phyloP scores from a whole-genome alignment of 768 basidiomycete genomes.

The Xanthoconium stramineum region DNA sequence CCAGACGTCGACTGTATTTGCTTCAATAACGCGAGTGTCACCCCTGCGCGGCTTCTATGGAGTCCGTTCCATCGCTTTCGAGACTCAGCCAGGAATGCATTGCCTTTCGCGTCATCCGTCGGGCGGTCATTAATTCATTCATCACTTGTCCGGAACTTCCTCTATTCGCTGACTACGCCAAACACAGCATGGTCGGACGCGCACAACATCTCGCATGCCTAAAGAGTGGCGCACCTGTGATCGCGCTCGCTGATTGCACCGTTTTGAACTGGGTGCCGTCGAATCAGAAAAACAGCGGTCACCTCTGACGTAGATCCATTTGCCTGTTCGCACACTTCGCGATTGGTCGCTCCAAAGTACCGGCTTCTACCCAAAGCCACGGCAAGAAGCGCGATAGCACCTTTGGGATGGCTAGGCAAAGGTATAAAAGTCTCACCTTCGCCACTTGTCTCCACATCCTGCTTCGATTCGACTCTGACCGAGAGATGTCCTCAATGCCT shows the following conservation, averaged over 20 bases:
- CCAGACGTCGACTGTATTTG: not conserved
- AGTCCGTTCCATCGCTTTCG: not conserved
- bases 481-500: conserved; percentile 19
- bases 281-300: conserved; percentile 17
- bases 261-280: not conserved
- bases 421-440: conserved; percentile 15
- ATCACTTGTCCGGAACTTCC: not conserved
- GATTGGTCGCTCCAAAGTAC: conserved; percentile 13
- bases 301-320: not conserved
- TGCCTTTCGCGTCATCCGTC: not conserved
- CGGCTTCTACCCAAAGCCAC: not conserved
- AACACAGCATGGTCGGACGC: not conserved
- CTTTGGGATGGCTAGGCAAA: not conserved
- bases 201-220: not conserved
- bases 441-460: not conserved
- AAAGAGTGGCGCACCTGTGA: not conserved
- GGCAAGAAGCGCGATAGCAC: not conserved
- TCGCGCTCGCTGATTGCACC: not conserved
- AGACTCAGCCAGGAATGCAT: not conserved
- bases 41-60: not conserved
- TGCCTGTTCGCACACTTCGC: conserved; percentile 15
- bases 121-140: not conserved
- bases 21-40: not conserved
- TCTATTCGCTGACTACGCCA: conserved; percentile 3
- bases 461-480: not conserved